Percentiles rank a stretch among this genome's conserved stretches.
Conservation (phyloP, 805 yeast species). For the Candida cerambycidarum region DNA sequence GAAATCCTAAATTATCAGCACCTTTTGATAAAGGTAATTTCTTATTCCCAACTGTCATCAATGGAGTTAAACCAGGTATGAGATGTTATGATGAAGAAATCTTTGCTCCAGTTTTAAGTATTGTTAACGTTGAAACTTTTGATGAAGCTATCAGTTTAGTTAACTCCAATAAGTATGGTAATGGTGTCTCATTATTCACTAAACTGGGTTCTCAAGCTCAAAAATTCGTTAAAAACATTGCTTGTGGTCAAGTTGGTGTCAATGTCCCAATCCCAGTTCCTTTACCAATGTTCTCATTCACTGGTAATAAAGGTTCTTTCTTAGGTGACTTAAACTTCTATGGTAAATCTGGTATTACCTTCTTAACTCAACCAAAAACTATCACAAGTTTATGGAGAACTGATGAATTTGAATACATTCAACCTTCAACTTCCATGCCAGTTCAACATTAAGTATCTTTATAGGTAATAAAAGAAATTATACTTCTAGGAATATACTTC, state of each 20-base stretch:
- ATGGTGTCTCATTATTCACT: constrained; percentile 71
- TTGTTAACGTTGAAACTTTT: constrained; percentile 59
- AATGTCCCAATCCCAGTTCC: constrained; percentile 83
- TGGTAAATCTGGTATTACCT: constrained; percentile 72
- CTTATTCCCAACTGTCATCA: constrained; percentile 68
- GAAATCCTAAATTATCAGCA: constrained; percentile 35
- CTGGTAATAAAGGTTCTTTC: constrained; percentile 74
- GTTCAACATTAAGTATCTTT: constrained; percentile 52
- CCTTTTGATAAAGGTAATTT: constrained; percentile 59
- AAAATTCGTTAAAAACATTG: constrained; percentile 65
- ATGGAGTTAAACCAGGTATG: constrained; percentile 65
- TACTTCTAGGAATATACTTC: too few relatives aligned
- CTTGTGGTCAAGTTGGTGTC: constrained; percentile 75
- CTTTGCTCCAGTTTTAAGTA: constrained; percentile 72
- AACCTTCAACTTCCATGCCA: constrained; percentile 69
- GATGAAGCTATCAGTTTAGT: constrained; percentile 68
- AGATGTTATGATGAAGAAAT: constrained; percentile 72
- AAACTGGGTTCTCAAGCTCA: constrained; percentile 68
- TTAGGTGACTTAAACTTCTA: constrained; percentile 78
- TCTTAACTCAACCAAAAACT: constrained; percentile 74
- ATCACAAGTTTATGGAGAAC: constrained; percentile 69
- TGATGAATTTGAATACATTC: constrained; percentile 44
- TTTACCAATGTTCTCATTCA: constrained; percentile 76
- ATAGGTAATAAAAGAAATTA: too few relatives aligned
- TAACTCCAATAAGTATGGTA: constrained; percentile 61